phyloP scores from a whole-genome alignment of 495 filamentous ascomycete species.

The Penicillium psychrofluorescens region DNA sequence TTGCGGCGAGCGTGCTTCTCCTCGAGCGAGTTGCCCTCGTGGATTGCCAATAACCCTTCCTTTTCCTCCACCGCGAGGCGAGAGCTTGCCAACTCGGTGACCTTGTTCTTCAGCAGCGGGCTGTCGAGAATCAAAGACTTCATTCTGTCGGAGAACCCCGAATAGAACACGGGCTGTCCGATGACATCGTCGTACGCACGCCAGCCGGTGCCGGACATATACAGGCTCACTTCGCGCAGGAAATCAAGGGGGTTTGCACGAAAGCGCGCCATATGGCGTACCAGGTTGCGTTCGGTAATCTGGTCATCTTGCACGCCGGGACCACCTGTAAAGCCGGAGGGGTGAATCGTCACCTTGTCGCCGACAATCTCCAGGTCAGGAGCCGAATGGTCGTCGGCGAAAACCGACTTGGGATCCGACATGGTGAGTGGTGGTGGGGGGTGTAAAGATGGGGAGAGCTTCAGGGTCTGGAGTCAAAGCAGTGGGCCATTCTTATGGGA shows the following conservation, averaged over 20 bases:
- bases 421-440: constrained; percentile 12
- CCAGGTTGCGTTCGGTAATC: constrained; percentile 61
- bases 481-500: too few relatives aligned
- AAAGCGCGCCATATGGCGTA: constrained; percentile 79
- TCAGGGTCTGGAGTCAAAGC: background rate
- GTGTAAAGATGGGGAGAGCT: constrained; percentile 2
- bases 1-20: constrained; percentile 49
- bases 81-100: constrained; percentile 67
- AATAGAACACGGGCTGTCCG: constrained; percentile 88
- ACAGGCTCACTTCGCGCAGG: constrained; percentile 82
- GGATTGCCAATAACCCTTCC: constrained; percentile 57
- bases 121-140: constrained; percentile 67
- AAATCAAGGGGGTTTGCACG: constrained; percentile 67
- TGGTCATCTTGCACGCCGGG: constrained; percentile 30
- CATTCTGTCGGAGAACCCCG: constrained; percentile 87
- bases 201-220: constrained; percentile 89
- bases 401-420: constrained; percentile 27
- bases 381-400: constrained; percentile 41
- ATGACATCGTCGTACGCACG: constrained; percentile 84
- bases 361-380: constrained; percentile 81
- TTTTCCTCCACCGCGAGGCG: constrained; percentile 67
- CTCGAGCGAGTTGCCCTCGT: constrained; percentile 27
- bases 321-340: constrained; percentile 55
- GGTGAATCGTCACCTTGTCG: constrained; percentile 71
- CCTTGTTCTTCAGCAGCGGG: constrained; percentile 63